Base-by-base conservation (phyloP, 202 grass and related monocot genomes). In the Elaeis oleifera region DNA sequence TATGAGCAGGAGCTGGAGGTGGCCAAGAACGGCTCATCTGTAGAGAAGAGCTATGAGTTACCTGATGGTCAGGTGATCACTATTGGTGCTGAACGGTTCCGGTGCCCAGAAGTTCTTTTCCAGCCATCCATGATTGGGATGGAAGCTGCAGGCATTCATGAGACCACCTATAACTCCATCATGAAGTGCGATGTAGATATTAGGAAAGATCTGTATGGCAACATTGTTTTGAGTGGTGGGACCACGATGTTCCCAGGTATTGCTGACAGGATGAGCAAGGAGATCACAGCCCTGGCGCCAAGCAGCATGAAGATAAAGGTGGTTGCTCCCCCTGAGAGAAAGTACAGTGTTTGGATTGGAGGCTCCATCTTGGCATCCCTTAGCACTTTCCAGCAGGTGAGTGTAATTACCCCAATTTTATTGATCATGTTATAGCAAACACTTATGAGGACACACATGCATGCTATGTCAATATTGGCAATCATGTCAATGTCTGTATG, bases 271-370 rank as follows among this genome's bases (percentile, higher is more conserved):
- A 56, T 56, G 54, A 56, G 54, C 54, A 56, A 56, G 54, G 54
- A 56, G 54, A 56, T 56, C 5, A 56, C 54, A 56, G 54, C 54
- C 3, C n/a, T 56, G 54, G 54, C 54, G 14, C 54, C 54, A 56
- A 56, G 54, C 18, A 56, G 54, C 54, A 56, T 56, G 54, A 56
- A 56, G 54, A 56, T 56, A 56, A 56, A 56, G 54, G 54, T 56
- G 19, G 54, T 56, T 19, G 54, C 54, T 56, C 54, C 54, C 22
- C 54, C 54, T 22, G 54, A 56, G 54, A 56, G 54, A 23, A 56
- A 56, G 22, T 56, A 56, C 54, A 56, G 54, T 56, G 54, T 56
- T 1, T 56, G 54, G 54, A 56, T 56, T 56, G 54, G 54, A 15
- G 54, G 54, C n/a, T 56, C 54, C 13, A 56, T 56, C 54, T 11